Evolutionary conservation across 2,329 filamentous ascomycete species (phyloP).

Genomic region (Alternaria conjuncta): DNA sequence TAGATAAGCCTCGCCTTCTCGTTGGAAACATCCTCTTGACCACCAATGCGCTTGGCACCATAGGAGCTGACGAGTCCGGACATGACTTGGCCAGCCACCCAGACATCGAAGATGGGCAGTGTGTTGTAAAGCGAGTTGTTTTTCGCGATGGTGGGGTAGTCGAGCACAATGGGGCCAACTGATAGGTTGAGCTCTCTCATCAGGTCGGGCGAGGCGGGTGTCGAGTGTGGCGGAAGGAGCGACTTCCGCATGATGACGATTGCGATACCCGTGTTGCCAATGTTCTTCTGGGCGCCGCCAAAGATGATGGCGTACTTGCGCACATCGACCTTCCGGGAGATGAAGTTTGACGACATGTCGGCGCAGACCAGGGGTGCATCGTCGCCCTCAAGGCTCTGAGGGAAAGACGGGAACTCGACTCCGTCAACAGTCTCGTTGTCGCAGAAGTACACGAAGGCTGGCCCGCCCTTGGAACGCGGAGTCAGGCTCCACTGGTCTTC

Average conservation of each 20-base stretch:
- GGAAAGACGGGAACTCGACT: slow-evolving; percentile 83
- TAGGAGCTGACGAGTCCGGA: slow-evolving; percentile 72
- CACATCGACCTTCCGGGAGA: slow-evolving; percentile 78
- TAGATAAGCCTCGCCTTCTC: slow-evolving; percentile 83
- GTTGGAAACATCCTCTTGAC: slow-evolving; percentile 75
- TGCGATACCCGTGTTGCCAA: slow-evolving; percentile 84
- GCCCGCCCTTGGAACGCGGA: slow-evolving; percentile 60
- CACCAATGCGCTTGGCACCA: slow-evolving; percentile 71
- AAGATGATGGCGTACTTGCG: slow-evolving; percentile 84
- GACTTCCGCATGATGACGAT: slow-evolving; percentile 84
- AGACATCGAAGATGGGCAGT: slow-evolving; percentile 92
- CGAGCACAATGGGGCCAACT: slow-evolving; percentile 78
- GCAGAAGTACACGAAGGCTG: slow-evolving; percentile 84
- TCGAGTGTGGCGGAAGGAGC: slow-evolving; percentile 69
- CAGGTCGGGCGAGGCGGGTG: slow-evolving; percentile 68
- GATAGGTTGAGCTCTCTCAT: slow-evolving; percentile 78
- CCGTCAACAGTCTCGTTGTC: slow-evolving; percentile 95
- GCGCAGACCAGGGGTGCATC: slow-evolving; percentile 77
- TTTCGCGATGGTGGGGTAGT: slow-evolving; percentile 85
- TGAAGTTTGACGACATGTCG: slow-evolving; percentile 94
- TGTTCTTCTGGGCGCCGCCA: slow-evolving; percentile 92
- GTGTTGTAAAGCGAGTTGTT: slow-evolving; percentile 98
- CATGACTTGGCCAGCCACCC: slow-evolving; percentile 87
- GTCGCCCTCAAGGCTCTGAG: slow-evolving; percentile 68
- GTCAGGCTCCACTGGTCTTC: slow-evolving; percentile 78